Evolutionary conservation across 2,329 filamentous ascomycete species (phyloP).

Genomic region (Emmonsia crescens): DNA sequence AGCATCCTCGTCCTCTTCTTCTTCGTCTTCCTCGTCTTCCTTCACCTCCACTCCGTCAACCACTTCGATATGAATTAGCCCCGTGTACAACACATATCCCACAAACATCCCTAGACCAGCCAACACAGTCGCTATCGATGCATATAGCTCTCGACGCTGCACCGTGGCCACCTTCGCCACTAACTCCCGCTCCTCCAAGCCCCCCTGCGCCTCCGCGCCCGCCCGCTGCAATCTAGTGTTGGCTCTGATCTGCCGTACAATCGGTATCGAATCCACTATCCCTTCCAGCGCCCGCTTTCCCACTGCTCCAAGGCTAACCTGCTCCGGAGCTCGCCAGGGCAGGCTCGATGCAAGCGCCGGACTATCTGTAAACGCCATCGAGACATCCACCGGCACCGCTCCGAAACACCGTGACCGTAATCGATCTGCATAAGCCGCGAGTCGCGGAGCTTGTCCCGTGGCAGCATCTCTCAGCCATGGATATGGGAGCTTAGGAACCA

Average conservation of each 20-base stretch:
- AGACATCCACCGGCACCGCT: conserved; percentile 5
- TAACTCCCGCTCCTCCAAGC: conserved; percentile 16
- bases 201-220: conserved; percentile 18
- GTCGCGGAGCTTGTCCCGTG: conserved; percentile 36
- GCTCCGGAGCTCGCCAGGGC: conserved; percentile 28
- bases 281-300: conserved; percentile 26
- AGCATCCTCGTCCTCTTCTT: not conserved
- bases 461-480: conserved; percentile 52
- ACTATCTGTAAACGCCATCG: conserved; percentile 1
- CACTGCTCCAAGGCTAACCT: conserved; percentile 22
- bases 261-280: conserved; percentile 27
- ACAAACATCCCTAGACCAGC: conserved; percentile 26
- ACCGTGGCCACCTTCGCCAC: conserved; percentile 18
- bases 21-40: conserved; percentile 1
- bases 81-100: conserved; percentile 27
- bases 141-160: conserved; percentile 24
- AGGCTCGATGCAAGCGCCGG: conserved; percentile 14
- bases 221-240: conserved; percentile 28
- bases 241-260: conserved; percentile 26
- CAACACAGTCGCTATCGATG: conserved; percentile 27
- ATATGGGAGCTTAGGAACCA: conserved; percentile 50
- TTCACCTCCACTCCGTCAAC: conserved; percentile 1
- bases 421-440: conserved; percentile 37
- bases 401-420: conserved; percentile 31
- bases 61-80: conserved; percentile 12